Conservation (phyloP, 2,329 filamentous ascomycete species). For the Exophiala lecanii-corni region DNA sequence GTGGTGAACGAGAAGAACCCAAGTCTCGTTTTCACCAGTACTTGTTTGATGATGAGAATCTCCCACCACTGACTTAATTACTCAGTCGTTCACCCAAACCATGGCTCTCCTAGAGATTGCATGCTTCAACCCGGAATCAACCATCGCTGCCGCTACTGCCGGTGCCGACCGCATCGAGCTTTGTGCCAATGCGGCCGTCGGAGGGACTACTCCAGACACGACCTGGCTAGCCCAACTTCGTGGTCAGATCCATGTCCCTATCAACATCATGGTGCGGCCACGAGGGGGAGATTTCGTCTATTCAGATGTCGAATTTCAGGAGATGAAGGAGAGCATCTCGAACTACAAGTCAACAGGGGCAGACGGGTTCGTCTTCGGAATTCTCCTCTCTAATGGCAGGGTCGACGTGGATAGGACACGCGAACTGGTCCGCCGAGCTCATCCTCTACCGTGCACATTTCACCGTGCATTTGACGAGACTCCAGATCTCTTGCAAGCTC, state of each 20-base stretch:
- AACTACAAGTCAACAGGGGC: slow-evolving; percentile 30
- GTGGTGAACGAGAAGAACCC: too few species aligned
- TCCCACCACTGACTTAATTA: too few species aligned
- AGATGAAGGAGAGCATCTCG: slow-evolving; percentile 41
- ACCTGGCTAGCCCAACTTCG: slow-evolving; percentile 27
- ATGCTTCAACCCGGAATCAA: slow-evolving; percentile 31
- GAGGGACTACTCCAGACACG: slow-evolving; percentile 40
- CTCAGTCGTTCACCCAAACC: too few species aligned
- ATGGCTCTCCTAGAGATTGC: slow-evolving; percentile 11
- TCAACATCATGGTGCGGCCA: slow-evolving; percentile 53
- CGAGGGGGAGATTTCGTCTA: slow-evolving; percentile 46
- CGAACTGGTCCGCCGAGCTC: slow-evolving; percentile 40
- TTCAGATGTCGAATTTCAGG: slow-evolving; percentile 35
- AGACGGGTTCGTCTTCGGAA: slow-evolving; percentile 51
- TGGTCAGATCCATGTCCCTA: slow-evolving; percentile 33
- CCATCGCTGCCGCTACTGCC: slow-evolving; percentile 36
- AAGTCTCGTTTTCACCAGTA: too few species aligned
- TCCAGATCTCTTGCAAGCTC: slow-evolving; percentile 26
- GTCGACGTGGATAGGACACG: slow-evolving; percentile 42
- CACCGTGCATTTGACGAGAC: slow-evolving; percentile 49
- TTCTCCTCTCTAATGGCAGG: slow-evolving; percentile 32
- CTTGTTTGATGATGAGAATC: too few species aligned
- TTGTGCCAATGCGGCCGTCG: slow-evolving; percentile 38
- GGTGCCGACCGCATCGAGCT: slow-evolving; percentile 52
- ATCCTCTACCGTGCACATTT: slow-evolving; percentile 48